Evolutionary conservation across 495 filamentous ascomycete species (phyloP), one percentile per base, ranked within the genome.

Genomic region (Oleoguttula mirabilis): DNA sequence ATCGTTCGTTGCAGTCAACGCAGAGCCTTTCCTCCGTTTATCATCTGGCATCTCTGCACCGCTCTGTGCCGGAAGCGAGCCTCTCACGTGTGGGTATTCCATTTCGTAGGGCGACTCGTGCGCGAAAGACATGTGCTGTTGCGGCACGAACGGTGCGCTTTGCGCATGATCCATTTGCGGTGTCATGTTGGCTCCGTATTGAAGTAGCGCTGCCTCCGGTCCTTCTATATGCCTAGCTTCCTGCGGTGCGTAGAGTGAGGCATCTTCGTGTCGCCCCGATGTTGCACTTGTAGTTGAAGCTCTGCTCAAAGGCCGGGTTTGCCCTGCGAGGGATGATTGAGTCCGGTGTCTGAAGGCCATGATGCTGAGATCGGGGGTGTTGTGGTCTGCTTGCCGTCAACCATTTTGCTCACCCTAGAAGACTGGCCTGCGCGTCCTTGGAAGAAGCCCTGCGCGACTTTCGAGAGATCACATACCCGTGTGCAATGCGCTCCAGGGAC

Each of bases 1-100:
- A 52, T 98, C 90, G 59, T 93, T 94, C 22, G 85, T 86, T 2
- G 85, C 75, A 19, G 76, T 88, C 0, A 80, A 76, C 27, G 70
- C 75, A 3, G 80, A 77, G 1, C 71, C 70, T 41, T 78, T 75
- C 62, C 81, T 87, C 48, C 72, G 75, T 47, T 71, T 68, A 16
- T 73, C 72, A 21, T 73, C 65, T n/a, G 67, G 65, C 45, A 34
- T 34, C n/a, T 84, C 81, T 0, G 34, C 28, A 1, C 47, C 54
- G 24, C 32, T 47, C 8, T 44, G 24, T n/a, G 32, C 35, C n/a
- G 36, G 28, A 21, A 48, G 44, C 4, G 49, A 52, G 23, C 45
- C 45, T 12, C 49, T 38, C 11, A 27, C 16, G 14, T 41, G 48
- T 10, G 17, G 21, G 32, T 41, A 47, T 2, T 19, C 25, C 1